Conservation (phyloP, 768 basidiomycete species). For the Tremella yokohamensis region DNA sequence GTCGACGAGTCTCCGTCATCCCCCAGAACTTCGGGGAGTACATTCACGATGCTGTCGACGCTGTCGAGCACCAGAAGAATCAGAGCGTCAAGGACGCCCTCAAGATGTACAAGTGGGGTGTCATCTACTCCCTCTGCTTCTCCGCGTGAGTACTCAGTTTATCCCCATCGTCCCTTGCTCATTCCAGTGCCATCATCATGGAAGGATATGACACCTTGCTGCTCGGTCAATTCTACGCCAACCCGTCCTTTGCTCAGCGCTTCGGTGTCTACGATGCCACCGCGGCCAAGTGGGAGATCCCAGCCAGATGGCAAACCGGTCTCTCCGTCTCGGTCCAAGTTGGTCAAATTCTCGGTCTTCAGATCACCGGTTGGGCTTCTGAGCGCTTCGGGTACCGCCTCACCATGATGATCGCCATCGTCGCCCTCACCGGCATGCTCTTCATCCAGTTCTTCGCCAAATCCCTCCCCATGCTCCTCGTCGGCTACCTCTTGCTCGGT, state of each 20-base stretch:
- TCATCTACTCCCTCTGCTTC: slow-evolving; percentile 44
- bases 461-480: slow-evolving; percentile 22
- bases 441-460: slow-evolving; percentile 33
- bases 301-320: slow-evolving; percentile 48
- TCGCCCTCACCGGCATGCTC: slow-evolving; percentile 10
- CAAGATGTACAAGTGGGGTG: slow-evolving; percentile 35
- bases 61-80: slow-evolving; percentile 18
- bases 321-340: slow-evolving; percentile 37
- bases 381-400: slow-evolving; percentile 35
- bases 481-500: slow-evolving; percentile 31
- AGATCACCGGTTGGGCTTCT: slow-evolving; percentile 36
- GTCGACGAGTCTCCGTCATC: not conserved
- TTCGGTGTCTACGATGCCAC: slow-evolving; percentile 21
- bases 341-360: slow-evolving; percentile 47
- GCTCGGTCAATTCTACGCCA: slow-evolving; percentile 27
- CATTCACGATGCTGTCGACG: slow-evolving; percentile 21
- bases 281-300: slow-evolving; percentile 19
- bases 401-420: slow-evolving; percentile 28
- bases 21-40: slow-evolving; percentile 17
- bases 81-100: slow-evolving; percentile 38
- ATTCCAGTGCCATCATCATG: slow-evolving; percentile 19
- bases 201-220: slow-evolving; percentile 29
- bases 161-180: slow-evolving; percentile 1
- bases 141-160: slow-evolving; percentile 13
- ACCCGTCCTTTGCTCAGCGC: slow-evolving; percentile 20